These are phyloP conservation scores for Sesbania bispinosa DNA, from an alignment of 306 rosid species.

Conservation along the genomic window DNA sequence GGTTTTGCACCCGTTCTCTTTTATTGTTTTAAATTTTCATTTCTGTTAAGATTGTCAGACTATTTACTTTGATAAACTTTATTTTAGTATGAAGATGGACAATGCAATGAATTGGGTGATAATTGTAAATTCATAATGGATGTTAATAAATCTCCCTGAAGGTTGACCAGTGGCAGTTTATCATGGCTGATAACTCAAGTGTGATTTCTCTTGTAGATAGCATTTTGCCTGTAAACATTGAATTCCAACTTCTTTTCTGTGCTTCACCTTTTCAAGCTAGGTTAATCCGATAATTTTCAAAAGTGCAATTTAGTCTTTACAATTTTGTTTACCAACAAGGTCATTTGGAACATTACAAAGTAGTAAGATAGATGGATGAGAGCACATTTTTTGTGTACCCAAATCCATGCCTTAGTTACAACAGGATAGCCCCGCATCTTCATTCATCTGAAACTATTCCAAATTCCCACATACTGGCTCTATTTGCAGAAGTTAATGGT, in stretches of 20 bases:
- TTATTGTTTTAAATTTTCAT: not conserved
- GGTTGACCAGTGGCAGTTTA: not conserved
- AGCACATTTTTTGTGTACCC: not conserved
- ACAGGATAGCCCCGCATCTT: not conserved
- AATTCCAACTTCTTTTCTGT: not conserved
- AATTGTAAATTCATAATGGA: not conserved
- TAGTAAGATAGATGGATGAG: not conserved
- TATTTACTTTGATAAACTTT: not conserved
- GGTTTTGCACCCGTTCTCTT: not conserved
- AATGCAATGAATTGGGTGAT: not conserved
- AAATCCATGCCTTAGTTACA: not conserved
- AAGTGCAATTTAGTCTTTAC: not conserved
- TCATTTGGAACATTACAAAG: not conserved
- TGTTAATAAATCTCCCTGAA: not conserved
- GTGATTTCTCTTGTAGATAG: not conserved
- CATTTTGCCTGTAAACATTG: not conserved
- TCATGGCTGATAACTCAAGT: not conserved
- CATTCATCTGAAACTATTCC: not conserved
- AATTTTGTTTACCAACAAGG: not conserved
- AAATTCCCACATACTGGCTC: not conserved
- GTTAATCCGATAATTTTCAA: not conserved
- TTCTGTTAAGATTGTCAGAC: not conserved
- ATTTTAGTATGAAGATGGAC: not conserved
- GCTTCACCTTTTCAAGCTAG: not conserved
- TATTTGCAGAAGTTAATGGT: not conserved